phyloP scores from a whole-genome alignment of 2,329 filamentous ascomycete genomes.

The Aspergillus caelatus region DNA sequence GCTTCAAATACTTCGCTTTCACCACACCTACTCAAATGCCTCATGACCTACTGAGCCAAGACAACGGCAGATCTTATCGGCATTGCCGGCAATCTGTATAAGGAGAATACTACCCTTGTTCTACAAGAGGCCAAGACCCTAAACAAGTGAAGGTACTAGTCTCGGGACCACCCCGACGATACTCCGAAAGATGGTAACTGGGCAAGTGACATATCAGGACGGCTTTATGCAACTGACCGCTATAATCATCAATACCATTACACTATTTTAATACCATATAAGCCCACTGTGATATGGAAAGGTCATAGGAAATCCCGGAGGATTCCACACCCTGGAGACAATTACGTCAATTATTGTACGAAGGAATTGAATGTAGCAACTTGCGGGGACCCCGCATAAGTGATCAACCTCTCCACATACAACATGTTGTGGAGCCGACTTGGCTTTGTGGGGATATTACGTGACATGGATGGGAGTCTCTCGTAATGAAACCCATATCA shows the following conservation, averaged over 20 bases:
- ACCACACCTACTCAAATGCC: background rate
- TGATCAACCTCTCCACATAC: background rate
- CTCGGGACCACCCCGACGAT: too few relatives aligned
- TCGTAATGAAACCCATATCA: background rate
- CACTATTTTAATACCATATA: too few relatives aligned
- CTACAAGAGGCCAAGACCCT: background rate
- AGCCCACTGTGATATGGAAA: accelerated
- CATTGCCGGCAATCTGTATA: background rate
- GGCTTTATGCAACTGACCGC: too few relatives aligned
- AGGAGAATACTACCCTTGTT: too few relatives aligned
- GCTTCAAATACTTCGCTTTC: too few relatives aligned
- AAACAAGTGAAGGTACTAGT: too few relatives aligned
- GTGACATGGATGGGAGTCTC: background rate
- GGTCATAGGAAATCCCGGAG: too few relatives aligned
- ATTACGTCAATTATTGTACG: too few relatives aligned
- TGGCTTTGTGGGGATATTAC: background rate
- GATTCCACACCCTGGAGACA: too few relatives aligned
- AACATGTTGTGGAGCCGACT: background rate
- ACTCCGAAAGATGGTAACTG: too few relatives aligned
- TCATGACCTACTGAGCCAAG: background rate
- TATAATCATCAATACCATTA: too few relatives aligned
- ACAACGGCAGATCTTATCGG: background rate
- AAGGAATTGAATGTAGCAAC: background rate
- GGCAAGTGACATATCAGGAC: too few relatives aligned
- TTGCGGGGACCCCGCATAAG: background rate